Base-by-base conservation (phyloP, 2,329 filamentous ascomycete genomes). In the Thelonectria rubi region DNA sequence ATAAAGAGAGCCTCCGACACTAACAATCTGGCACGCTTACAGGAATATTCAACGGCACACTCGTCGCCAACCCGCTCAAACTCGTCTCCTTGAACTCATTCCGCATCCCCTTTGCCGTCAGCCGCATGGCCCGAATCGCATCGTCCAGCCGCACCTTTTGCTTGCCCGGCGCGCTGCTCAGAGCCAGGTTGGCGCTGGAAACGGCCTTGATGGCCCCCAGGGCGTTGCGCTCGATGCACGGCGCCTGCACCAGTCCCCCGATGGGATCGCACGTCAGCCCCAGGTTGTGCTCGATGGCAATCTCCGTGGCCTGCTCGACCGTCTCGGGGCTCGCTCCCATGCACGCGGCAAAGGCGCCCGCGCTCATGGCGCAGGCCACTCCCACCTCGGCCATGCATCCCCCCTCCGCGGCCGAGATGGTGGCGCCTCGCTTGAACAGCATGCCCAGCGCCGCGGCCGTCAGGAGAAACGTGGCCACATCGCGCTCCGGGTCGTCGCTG, bases 51-150 rank as follows among this genome's bases (percentile, higher is more conserved):
- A 83, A 69, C 9, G 81, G 79, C 58, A 83, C 81, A 60, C 81
- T 83, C 2, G 80, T 83, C n/a, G 81, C 81, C 60, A 83, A 64
- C 3, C 81, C 81, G 49, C 81, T 83, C 24, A 84, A 68, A 62
- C 81, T 83, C 3, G 81, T 84, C 73, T 84, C 81, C 74, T 84
- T 84, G 70, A 84, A 84, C 72, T 84, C 81, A 37, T 83, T 83
- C 32, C 81, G 74, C 81, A 84, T 84, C 1, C 81, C 81, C 71
- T 81, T 77, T 3, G 81, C 81, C 0, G 81, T 84, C 14, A 84
- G 63, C 0, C 81, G 74, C 81, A 84, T 84, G 7, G 81, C 81
- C 5, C 79, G 77, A 53, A 84, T 83, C 6, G 81, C 81, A 57
- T 83, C 81, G 57, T 84, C 81, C 4, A 84, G 76, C 24, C 81